phyloP scores from a whole-genome alignment of 495 filamentous ascomycete species.

The Aspergillus egyptiacus region DNA sequence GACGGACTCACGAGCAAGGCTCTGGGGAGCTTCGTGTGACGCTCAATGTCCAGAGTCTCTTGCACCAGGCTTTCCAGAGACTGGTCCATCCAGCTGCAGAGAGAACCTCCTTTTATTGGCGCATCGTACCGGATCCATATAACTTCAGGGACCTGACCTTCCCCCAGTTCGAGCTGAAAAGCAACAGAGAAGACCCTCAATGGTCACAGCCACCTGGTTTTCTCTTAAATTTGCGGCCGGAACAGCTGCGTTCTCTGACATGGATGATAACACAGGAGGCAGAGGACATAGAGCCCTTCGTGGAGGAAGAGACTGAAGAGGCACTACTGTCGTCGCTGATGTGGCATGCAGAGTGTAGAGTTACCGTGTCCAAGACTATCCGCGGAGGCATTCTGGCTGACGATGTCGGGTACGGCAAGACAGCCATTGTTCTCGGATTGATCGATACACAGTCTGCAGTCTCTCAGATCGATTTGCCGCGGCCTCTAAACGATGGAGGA shows the following conservation, averaged over 20 bases:
- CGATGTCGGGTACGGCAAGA: conserved; percentile 79
- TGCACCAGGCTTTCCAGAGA: conserved; percentile 48
- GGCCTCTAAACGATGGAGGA: conserved; percentile 10
- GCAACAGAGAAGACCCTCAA: conserved; percentile 39
- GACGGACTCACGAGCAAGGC: conserved; percentile 24
- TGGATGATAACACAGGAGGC: conserved; percentile 67
- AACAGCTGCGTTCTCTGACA: conserved; percentile 52
- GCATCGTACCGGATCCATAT: conserved; percentile 44
- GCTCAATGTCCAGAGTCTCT: conserved; percentile 49
- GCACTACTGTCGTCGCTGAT: conserved; percentile 50
- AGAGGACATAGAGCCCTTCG: conserved; percentile 40
- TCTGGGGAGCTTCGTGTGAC: conserved; percentile 39
- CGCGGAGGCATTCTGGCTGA: conserved; percentile 71
- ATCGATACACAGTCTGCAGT: conserved; percentile 44
- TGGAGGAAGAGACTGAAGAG: conserved; percentile 66
- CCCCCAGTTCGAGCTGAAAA: conserved; percentile 33
- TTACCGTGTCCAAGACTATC: conserved; percentile 31
- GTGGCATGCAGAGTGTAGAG: conserved; percentile 57
- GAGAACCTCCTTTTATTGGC: conserved; percentile 37
- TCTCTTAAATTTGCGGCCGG: conserved; percentile 34
- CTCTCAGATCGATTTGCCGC: not conserved
- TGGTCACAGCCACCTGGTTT: conserved; percentile 37
- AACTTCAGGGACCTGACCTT: conserved; percentile 27
- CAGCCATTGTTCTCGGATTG: conserved; percentile 62
- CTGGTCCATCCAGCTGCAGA: conserved; percentile 21